Evolutionary conservation across 768 basidiomycete genomes (phyloP).

Genomic region (Leccinum incarnatum): DNA sequence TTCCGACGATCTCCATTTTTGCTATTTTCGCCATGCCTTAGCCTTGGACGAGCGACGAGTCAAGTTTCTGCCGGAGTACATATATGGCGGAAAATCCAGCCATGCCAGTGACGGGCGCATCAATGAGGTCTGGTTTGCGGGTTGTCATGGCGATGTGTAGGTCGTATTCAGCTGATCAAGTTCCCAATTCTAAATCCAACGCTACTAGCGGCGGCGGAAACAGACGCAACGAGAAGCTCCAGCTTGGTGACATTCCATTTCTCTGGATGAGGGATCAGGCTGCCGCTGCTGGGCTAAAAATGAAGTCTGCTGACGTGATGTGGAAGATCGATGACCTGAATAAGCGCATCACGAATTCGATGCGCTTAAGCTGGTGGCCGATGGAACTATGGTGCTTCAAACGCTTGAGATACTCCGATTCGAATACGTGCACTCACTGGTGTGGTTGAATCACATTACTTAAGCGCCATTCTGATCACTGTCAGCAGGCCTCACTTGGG

Average conservation of each 20-base stretch:
- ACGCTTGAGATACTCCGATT: conserved; percentile 26
- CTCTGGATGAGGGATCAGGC: conserved; percentile 33
- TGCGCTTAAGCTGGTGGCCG: conserved; percentile 21
- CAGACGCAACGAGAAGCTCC: conserved; percentile 23
- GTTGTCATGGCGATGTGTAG: conserved; percentile 39
- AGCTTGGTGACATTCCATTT: conserved; percentile 27
- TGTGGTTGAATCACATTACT: neutral
- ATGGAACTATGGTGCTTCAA: conserved; percentile 24
- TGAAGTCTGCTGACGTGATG: conserved; percentile 22
- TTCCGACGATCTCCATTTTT: conserved; percentile 30
- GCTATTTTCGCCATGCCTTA: conserved; percentile 45
- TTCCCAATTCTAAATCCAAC: neutral
- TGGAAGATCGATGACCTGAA: conserved; percentile 31
- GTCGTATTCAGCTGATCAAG: neutral
- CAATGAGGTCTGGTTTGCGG: conserved; percentile 46
- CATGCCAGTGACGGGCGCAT: conserved; percentile 19
- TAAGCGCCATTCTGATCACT: conserved; percentile 3
- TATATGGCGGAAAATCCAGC: conserved; percentile 23
- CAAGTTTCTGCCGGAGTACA: conserved; percentile 46
- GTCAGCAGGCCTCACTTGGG: conserved; percentile 26
- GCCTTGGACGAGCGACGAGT: conserved; percentile 48
- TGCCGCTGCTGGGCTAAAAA: conserved; percentile 19
- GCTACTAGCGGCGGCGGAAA: conserved; percentile 27
- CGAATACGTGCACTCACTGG: conserved; percentile 19
- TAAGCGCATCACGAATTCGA: conserved; percentile 18